phyloP scores from a whole-genome alignment of 176 grass and related monocot genomes.

The Dactylis glomerata region DNA sequence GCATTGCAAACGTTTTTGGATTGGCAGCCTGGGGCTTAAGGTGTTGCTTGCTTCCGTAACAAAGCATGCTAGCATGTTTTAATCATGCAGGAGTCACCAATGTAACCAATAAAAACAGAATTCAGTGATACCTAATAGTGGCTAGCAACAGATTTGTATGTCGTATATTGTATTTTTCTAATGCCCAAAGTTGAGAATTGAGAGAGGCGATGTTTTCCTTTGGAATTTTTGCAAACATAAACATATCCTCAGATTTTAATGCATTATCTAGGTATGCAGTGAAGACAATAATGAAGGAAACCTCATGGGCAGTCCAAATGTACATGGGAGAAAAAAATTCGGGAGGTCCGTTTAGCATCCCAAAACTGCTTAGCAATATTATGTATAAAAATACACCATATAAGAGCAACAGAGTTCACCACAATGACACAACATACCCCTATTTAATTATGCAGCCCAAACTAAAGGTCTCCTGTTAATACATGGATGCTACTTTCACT shows the following conservation, averaged over 20 bases:
- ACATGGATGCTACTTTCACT: neutral
- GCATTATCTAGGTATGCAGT: neutral
- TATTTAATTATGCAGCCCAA: neutral
- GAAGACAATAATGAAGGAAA: neutral
- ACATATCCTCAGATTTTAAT: neutral
- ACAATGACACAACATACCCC: neutral
- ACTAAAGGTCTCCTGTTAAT: neutral
- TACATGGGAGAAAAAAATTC: neutral
- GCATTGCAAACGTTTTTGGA: neutral
- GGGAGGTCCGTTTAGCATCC: too few relatives aligned
- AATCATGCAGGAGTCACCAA: neutral
- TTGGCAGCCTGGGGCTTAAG: neutral
- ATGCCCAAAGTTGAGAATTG: neutral
- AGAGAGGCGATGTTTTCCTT: neutral
- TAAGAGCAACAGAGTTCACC: neutral
- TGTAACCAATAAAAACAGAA: neutral
- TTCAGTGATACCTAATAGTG: neutral
- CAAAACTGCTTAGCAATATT: too few relatives aligned
- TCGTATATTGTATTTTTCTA: neutral
- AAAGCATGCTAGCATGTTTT: neutral
- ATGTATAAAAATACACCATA: neutral
- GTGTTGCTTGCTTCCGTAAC: neutral
- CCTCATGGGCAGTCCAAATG: neutral
- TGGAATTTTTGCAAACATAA: neutral
- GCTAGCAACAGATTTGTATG: neutral